Percentiles rank a stretch among this genome's conserved stretches.
phyloP scores from a whole-genome alignment of 345 rosid species.

The Diplotaxis tenuifolia region DNA sequence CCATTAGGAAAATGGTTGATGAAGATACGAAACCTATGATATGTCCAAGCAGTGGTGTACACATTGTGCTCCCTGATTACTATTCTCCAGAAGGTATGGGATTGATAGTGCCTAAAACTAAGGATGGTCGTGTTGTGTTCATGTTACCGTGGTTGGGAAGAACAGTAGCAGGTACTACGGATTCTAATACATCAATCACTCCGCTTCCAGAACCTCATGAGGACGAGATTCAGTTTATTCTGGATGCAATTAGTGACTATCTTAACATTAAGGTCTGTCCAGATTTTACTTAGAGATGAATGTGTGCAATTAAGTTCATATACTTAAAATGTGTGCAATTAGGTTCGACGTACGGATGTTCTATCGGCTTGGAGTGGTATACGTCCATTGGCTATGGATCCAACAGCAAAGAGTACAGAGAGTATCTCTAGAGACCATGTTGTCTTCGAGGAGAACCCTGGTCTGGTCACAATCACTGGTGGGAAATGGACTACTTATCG shows the following conservation, averaged over 20 bases:
- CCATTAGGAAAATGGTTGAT: slow-evolving; percentile 79
- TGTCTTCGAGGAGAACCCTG: slow-evolving; percentile 79
- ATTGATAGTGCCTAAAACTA: slow-evolving; percentile 96
- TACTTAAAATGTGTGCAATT: neutral
- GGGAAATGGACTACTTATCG: slow-evolving; percentile 99
- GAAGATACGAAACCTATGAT: slow-evolving; percentile 67
- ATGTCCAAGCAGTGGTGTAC: slow-evolving; percentile 97
- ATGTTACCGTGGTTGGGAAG: slow-evolving; percentile 99
- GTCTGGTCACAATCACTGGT: slow-evolving; percentile 94
- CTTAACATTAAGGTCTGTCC: slow-evolving; percentile 70
- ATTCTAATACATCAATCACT: slow-evolving; percentile 78
- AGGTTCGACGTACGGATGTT: slow-evolving; percentile 94
- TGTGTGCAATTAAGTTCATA: neutral
- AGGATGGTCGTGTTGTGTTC: slow-evolving; percentile 96
- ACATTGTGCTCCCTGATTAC: slow-evolving; percentile 90
- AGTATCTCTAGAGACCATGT: slow-evolving; percentile 98
- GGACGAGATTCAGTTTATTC: slow-evolving; percentile 95
- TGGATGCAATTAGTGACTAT: slow-evolving; percentile 92
- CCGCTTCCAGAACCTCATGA: slow-evolving; percentile 93
- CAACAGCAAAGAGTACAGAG: slow-evolving; percentile 88
- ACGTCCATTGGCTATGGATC: slow-evolving; percentile 91
- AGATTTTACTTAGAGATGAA: neutral
- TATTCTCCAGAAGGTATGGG: slow-evolving; percentile 99
- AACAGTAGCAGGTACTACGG: slow-evolving; percentile 96
- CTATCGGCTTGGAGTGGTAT: slow-evolving; percentile 99